phyloP scores from a whole-genome alignment of 176 grass and related monocot genomes.

The Miscanthus lutarioriparius region DNA sequence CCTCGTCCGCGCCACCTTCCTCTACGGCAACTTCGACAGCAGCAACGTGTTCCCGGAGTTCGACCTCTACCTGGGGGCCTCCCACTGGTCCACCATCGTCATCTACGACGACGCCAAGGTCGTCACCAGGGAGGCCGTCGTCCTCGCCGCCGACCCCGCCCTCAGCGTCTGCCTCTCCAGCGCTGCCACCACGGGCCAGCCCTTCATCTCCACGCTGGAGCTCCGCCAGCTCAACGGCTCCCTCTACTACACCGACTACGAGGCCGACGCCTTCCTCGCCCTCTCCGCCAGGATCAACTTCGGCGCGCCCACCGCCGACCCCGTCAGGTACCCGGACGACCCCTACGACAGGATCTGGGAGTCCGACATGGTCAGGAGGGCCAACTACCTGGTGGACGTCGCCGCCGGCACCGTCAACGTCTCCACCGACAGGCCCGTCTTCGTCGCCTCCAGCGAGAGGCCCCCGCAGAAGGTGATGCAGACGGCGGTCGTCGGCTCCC shows the following conservation, averaged over 20 bases:
- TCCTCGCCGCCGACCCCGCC: slow-evolving; percentile 38
- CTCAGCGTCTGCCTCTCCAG: slow-evolving; percentile 68
- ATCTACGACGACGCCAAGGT: slow-evolving; percentile 58
- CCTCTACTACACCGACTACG: slow-evolving; percentile 67
- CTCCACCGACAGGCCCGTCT: slow-evolving; percentile 62
- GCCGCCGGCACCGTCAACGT: slow-evolving; percentile 72
- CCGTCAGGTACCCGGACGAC: slow-evolving; percentile 83
- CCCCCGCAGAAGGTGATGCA: slow-evolving; percentile 94
- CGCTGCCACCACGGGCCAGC: slow-evolving; percentile 37
- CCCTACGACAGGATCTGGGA: slow-evolving; percentile 94
- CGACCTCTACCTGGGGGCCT: slow-evolving; percentile 67
- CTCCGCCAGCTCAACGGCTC: slow-evolving; percentile 71
- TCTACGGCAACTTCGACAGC: slow-evolving; percentile 74
- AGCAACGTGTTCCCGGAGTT: slow-evolving; percentile 85
- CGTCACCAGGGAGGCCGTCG: slow-evolving; percentile 52
- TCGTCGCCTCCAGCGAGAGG: slow-evolving; percentile 51
- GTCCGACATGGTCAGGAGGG: slow-evolving; percentile 67
- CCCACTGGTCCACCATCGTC: slow-evolving; percentile 68
- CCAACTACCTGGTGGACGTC: slow-evolving; percentile 89
- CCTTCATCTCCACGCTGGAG: slow-evolving; percentile 84
- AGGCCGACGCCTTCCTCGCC: slow-evolving; percentile 60
- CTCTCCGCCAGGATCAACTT: slow-evolving; percentile 78
- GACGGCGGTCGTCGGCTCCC: slow-evolving; percentile 68
- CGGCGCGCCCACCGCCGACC: slow-evolving; percentile 53
- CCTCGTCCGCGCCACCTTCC: slow-evolving; percentile 63